Evolutionary conservation across 306 rosid species (phyloP).

Genomic region (peach (Prunus persica)): Prunus_persica_NCBIv2 NC_034009.1:33509501-33510000

Average conservation of each 20-base stretch:
- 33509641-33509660: slow-evolving; percentile 80
- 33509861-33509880: slow-evolving; percentile 83
- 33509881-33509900: slow-evolving; percentile 42
- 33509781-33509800: slow-evolving; percentile 10
- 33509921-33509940: slow-evolving; percentile 91
- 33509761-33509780: not conserved
- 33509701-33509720: not conserved
- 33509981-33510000: not conserved
- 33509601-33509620: slow-evolving; percentile 71
- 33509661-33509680: slow-evolving; percentile 96
- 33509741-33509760: not conserved
- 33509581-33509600: slow-evolving; percentile 71
- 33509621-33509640: slow-evolving; percentile 61
- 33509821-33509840: slow-evolving; percentile 54
- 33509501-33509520: not conserved
- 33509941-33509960: not conserved
- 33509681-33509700: slow-evolving; percentile 27
- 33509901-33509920: slow-evolving; percentile 77
- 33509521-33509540: slow-evolving; percentile 19
- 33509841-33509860: slow-evolving; percentile 83
- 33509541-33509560: slow-evolving; percentile 34
- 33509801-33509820: slow-evolving; percentile 85
- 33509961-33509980: not conserved
- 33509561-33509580: slow-evolving; percentile 78
- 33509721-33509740: not conserved